Percentiles rank a stretch among this genome's conserved stretches.
Conservation (phyloP, 352 stramenopile genomes). For the Pythium chondricola region DNA sequence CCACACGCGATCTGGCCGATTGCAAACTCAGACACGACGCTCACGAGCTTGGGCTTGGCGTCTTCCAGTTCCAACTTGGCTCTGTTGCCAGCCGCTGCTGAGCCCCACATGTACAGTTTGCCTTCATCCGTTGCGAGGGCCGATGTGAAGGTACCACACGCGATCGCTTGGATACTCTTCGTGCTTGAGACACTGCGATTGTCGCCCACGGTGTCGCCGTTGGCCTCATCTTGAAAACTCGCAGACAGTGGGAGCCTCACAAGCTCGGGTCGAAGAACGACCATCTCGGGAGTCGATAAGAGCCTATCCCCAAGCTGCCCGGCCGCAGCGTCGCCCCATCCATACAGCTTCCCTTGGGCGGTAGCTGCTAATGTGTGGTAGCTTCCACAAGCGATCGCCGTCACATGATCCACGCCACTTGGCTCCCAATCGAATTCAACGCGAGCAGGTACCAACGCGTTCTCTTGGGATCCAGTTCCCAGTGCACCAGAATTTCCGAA, state of each 20-base stretch:
- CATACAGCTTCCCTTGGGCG: conserved; percentile 46
- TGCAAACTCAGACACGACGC: conserved; percentile 35
- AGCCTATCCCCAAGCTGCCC: conserved; percentile 59
- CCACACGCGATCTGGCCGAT: conserved; percentile 56
- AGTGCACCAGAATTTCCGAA: conserved; percentile 80
- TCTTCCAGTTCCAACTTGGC: conserved; percentile 43
- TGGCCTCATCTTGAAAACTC: conserved; percentile 11
- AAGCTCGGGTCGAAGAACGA: conserved; percentile 41
- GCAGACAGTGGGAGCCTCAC: conserved; percentile 26
- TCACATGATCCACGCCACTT: conserved; percentile 30
- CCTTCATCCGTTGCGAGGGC: conserved; percentile 42
- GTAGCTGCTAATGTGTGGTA: conserved; percentile 71
- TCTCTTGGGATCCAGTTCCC: conserved; percentile 55
- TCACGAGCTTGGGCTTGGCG: conserved; percentile 36
- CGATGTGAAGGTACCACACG: conserved; percentile 63
- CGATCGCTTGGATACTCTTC: conserved; percentile 32
- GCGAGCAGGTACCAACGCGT: conserved; percentile 33
- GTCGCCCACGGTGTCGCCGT: not conserved
- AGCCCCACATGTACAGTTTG: conserved; percentile 71
- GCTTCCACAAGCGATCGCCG: conserved; percentile 67
- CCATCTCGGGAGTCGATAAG: conserved; percentile 40
- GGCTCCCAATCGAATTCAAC: conserved; percentile 27
- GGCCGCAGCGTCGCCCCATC: conserved; percentile 71
- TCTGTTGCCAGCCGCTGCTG: conserved; percentile 60
- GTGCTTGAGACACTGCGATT: no score